Conservation (phyloP, 441 rosid genomes). For the Corymbia calophylla region DNA sequence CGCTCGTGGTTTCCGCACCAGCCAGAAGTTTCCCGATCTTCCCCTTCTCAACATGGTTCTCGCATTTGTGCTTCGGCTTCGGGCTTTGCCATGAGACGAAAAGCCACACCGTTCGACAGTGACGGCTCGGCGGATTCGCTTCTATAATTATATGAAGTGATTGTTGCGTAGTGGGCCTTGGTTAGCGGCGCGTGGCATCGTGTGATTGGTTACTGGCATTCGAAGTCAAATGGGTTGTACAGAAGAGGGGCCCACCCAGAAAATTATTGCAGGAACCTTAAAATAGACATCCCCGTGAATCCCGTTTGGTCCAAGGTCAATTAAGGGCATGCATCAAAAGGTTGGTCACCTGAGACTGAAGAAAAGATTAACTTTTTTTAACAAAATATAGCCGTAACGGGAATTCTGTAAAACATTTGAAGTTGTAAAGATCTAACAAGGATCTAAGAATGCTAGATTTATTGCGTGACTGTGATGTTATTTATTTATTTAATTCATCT, state of each 20-base stretch:
- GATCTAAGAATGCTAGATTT: background rate
- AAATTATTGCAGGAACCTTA: background rate
- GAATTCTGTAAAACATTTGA: background rate
- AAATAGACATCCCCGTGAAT: background rate
- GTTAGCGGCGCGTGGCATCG: background rate
- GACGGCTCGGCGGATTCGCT: background rate
- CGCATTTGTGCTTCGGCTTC: background rate
- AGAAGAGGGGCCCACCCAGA: background rate
- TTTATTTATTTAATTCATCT: background rate
- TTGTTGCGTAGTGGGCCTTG: background rate
- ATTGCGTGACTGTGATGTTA: rapidly evolving
- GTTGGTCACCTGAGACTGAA: background rate
- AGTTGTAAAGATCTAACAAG: background rate
- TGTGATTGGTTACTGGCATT: background rate
- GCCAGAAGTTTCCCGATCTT: background rate
- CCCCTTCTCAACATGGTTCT: background rate
- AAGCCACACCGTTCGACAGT: background rate
- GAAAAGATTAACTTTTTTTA: background rate
- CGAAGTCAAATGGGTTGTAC: background rate
- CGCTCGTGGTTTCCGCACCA: background rate
- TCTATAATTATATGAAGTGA: background rate
- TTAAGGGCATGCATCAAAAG: background rate
- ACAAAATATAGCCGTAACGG: background rate
- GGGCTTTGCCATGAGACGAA: background rate
- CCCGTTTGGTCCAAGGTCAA: background rate